These are phyloP conservation scores for Apiospora rasikravindrae DNA, from an alignment of 2,329 filamentous ascomycete species.

Conservation along the genomic window DNA sequence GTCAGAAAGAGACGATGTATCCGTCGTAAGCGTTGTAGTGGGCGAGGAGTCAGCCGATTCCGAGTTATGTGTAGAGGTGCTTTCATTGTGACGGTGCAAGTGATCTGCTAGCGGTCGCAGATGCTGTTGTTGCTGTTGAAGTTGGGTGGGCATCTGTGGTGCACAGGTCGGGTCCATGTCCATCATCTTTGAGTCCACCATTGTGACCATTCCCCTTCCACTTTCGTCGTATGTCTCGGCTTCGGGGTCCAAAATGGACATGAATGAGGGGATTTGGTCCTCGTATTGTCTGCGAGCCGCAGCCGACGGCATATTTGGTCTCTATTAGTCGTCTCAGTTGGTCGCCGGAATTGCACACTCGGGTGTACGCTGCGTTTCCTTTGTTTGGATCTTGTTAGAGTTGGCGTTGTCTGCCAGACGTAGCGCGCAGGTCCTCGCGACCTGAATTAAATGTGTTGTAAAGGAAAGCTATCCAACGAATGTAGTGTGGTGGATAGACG, in stretches of 20 bases:
- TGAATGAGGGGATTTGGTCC: conserved; percentile 76
- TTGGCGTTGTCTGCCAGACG: conserved; percentile 13
- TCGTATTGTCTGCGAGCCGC: conserved; percentile 66
- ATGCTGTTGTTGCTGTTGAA: conserved; percentile 40
- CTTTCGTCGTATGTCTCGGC: conserved; percentile 56
- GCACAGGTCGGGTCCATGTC: conserved; percentile 48
- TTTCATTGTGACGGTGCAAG: conserved; percentile 74
- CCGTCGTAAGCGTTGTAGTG: conserved; percentile 90
- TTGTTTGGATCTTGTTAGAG: conserved; percentile 5
- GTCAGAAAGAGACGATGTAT: conserved; percentile 88
- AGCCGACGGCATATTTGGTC: conserved; percentile 64
- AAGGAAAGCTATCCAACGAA: conserved; percentile 20
- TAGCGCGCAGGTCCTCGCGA: not conserved
- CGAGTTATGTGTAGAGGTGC: conserved; percentile 77
- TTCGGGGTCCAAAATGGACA: conserved; percentile 76
- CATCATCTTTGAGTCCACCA: conserved; percentile 60
- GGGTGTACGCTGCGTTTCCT: conserved; percentile 17
- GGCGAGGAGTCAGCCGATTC: conserved; percentile 94
- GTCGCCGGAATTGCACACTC: conserved; percentile 3
- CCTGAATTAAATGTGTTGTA: conserved; percentile 19
- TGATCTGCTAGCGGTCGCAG: conserved; percentile 50
- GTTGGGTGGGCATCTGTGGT: conserved; percentile 37
- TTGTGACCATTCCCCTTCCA: conserved; percentile 54
- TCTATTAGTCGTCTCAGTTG: conserved; percentile 14
- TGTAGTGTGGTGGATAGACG: conserved; percentile 17